A percentile compares a stretch with the other conserved stretches of the same genome.
phyloP scores from a whole-genome alignment of 1,139 yeast species.

The Keqinozyma sinolaborantium region DNA sequence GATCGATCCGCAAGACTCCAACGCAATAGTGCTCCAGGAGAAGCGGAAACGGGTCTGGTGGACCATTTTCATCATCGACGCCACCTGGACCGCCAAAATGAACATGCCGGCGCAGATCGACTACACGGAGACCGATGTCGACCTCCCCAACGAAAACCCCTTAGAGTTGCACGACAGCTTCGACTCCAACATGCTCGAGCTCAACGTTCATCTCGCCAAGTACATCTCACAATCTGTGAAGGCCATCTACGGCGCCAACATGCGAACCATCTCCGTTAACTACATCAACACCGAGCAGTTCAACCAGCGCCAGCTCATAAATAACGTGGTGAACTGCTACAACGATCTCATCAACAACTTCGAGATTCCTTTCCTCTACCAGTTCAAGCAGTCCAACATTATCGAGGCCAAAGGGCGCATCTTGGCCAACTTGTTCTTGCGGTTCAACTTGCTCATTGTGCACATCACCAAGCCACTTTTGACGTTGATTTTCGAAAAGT shows the following conservation, averaged over 20 bases:
- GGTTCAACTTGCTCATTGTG: slow-evolving; percentile 46
- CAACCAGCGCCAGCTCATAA: slow-evolving; percentile 29
- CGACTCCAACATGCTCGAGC: slow-evolving; percentile 28
- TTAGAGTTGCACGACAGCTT: slow-evolving; percentile 28
- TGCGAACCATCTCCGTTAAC: slow-evolving; percentile 34
- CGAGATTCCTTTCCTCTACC: slow-evolving; percentile 27
- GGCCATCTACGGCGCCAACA: slow-evolving; percentile 34
- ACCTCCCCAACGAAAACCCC: slow-evolving; percentile 37
- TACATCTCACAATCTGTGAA: slow-evolving; percentile 31
- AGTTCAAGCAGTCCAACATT: slow-evolving; percentile 19
- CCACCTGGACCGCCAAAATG: slow-evolving; percentile 48
- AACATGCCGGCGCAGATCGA: slow-evolving; percentile 36
- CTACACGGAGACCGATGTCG: slow-evolving; percentile 49
- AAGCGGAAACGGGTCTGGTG: slow-evolving; percentile 51
- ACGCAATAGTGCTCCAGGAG: slow-evolving; percentile 18
- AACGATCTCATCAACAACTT: slow-evolving; percentile 27
- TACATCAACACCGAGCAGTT: slow-evolving; percentile 40
- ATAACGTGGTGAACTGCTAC: slow-evolving; percentile 27
- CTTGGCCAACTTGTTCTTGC: slow-evolving; percentile 37
- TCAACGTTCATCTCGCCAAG: slow-evolving; percentile 39
- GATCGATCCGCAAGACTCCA: slow-evolving; percentile 5
- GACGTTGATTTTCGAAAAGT: slow-evolving; percentile 36
- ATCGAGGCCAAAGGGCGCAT: slow-evolving; percentile 21
- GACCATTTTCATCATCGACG: slow-evolving; percentile 50
- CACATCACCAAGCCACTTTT: slow-evolving; percentile 45